Conservation (phyloP, 345 rosid genomes). For the Carallia brachiata region DNA sequence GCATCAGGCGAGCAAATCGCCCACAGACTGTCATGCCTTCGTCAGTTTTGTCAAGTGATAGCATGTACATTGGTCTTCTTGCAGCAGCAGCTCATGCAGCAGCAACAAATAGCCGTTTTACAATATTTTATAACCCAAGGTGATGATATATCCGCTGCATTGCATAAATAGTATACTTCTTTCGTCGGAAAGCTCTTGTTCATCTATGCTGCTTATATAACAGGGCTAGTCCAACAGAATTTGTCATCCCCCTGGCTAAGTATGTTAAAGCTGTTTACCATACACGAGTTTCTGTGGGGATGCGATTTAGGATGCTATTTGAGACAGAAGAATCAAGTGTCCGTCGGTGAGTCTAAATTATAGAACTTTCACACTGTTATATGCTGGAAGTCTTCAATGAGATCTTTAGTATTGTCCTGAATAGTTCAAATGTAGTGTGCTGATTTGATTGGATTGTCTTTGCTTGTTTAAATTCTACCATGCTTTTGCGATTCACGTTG, state of each 20-base stretch:
- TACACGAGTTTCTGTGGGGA: slow-evolving; percentile 53
- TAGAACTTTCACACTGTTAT: not conserved
- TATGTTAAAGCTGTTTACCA: slow-evolving; percentile 52
- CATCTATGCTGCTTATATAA: slow-evolving; percentile 17
- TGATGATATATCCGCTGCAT: not conserved
- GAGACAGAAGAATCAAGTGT: slow-evolving; percentile 65
- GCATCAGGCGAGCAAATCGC: slow-evolving; percentile 45
- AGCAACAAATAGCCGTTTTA: slow-evolving; percentile 46
- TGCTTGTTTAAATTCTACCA: not conserved
- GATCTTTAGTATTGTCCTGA: not conserved
- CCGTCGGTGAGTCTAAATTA: slow-evolving; percentile 39
- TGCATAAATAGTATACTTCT: not conserved
- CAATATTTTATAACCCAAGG: slow-evolving; percentile 51
- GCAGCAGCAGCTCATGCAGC: slow-evolving; percentile 60
- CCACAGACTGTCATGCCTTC: slow-evolving; percentile 48
- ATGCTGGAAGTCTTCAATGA: not conserved
- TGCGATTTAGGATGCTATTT: slow-evolving; percentile 64
- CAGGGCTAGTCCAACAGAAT: slow-evolving; percentile 68
- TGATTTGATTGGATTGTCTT: not conserved
- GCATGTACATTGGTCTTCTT: slow-evolving; percentile 54
- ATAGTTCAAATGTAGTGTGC: not conserved
- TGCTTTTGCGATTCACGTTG: not conserved
- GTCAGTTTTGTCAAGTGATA: slow-evolving; percentile 49
- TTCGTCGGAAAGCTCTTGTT: not conserved
- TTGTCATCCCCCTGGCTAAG: slow-evolving; percentile 53